Conservation (phyloP, 2,329 filamentous ascomycete species). For the Cytospora paraplurivora region DNA sequence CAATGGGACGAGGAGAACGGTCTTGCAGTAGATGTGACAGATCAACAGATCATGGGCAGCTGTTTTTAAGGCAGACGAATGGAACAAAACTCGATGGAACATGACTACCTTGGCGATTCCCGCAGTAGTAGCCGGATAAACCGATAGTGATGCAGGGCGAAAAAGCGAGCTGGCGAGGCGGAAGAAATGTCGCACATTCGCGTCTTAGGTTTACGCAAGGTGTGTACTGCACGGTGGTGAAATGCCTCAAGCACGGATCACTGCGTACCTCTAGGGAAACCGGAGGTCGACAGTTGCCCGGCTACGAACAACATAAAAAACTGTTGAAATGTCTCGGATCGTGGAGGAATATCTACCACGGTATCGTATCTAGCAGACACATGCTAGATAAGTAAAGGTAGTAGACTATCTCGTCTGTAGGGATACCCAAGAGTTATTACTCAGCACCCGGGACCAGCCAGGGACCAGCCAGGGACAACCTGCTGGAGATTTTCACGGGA, state of each 20-base stretch:
- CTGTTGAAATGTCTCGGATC: too few species aligned
- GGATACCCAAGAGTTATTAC: not conserved
- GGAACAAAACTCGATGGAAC: conserved; percentile 6
- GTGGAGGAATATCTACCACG: too few species aligned
- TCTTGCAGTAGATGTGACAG: conserved; percentile 16
- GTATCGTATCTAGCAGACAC: too few species aligned
- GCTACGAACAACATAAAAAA: too few species aligned
- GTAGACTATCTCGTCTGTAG: not conserved
- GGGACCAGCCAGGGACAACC: not conserved
- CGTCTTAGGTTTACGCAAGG: not conserved
- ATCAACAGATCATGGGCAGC: conserved; percentile 15
- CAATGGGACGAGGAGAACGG: conserved; percentile 8
- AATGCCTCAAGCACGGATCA: not conserved
- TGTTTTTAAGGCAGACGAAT: conserved; percentile 21
- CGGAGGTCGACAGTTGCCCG: too few species aligned
- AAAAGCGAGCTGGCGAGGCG: not conserved
- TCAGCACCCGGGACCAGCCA: not conserved
- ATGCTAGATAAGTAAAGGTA: too few species aligned
- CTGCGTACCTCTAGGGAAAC: too few species aligned
- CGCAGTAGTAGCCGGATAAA: not conserved
- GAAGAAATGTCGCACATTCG: not conserved
- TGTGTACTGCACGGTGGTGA: not conserved
- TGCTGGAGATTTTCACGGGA: not conserved
- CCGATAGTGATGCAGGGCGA: too few species aligned
- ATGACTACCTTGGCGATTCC: not conserved